A percentile compares a stretch with the other conserved stretches of the same genome.
phyloP scores from a whole-genome alignment of 345 rosid species.

The Eucalyptus pauciflora region DNA sequence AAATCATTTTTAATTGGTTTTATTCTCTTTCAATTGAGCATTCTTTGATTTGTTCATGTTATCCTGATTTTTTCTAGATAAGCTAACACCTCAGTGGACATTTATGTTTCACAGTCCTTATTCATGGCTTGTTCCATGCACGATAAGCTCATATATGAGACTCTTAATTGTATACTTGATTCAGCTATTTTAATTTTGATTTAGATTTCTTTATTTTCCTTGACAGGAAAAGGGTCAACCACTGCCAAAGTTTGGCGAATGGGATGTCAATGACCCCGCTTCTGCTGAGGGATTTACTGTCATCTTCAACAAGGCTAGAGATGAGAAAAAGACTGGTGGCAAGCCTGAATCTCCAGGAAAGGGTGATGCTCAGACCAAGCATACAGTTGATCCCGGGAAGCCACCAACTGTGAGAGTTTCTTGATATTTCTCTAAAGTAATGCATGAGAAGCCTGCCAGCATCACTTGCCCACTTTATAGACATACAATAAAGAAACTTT shows the following conservation, averaged over 20 bases:
- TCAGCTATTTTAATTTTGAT: not conserved
- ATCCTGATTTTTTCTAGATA: not conserved
- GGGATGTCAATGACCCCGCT: constrained; percentile 87
- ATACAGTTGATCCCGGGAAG: constrained; percentile 53
- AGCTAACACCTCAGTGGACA: not conserved
- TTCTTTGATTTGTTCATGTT: not conserved
- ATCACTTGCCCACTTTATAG: not conserved
- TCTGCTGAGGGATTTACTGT: constrained; percentile 92
- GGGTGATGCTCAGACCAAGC: constrained; percentile 34
- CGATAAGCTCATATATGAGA: not conserved
- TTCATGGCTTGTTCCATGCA: not conserved
- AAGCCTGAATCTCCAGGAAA: constrained; percentile 56
- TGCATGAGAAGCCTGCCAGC: not conserved
- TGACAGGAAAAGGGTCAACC: constrained; percentile 60
- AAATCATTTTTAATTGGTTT: not conserved
- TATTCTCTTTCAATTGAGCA: not conserved
- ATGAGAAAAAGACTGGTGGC: constrained; percentile 84
- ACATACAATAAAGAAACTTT: not conserved
- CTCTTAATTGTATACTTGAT: not conserved
- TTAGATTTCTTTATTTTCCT: not conserved
- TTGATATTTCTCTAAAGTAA: not conserved
- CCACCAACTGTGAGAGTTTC: constrained; percentile 62
- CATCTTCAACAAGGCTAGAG: constrained; percentile 82
- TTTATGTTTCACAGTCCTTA: not conserved
- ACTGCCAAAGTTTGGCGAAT: constrained; percentile 92